Conservation (phyloP, 306 rosid species). For the Calophaca sinica region DNA sequence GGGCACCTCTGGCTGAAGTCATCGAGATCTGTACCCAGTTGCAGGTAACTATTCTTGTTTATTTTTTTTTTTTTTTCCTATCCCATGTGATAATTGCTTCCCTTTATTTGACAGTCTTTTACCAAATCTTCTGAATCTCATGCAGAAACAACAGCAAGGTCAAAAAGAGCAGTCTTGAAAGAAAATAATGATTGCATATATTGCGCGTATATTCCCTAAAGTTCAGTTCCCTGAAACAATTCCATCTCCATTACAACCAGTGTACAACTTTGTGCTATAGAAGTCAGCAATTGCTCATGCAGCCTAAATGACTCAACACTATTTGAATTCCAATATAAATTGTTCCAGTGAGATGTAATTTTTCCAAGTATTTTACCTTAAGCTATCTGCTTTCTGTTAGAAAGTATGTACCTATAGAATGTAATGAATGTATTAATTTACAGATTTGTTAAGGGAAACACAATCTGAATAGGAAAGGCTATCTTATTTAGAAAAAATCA, state of each 20-base stretch:
- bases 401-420: not conserved
- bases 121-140: slow-evolving; percentile 47
- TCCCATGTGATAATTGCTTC: slow-evolving; percentile 18
- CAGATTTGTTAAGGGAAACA: not conserved
- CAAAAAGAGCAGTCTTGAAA: slow-evolving; percentile 41
- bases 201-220: too few relatives aligned
- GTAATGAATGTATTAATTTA: slow-evolving; percentile 8
- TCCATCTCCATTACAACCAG: slow-evolving; percentile 22
- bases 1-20: slow-evolving; percentile 93
- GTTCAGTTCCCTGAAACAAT: slow-evolving; percentile 19
- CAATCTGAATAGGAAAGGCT: not conserved
- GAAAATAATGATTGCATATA: slow-evolving; percentile 25
- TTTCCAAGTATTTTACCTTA: not conserved
- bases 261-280: slow-evolving; percentile 14
- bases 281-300: slow-evolving; percentile 17
- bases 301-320: slow-evolving; percentile 9
- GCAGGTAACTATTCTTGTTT: slow-evolving; percentile 58
- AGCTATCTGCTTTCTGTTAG: not conserved
- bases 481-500: not conserved
- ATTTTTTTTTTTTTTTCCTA: slow-evolving; percentile 17
- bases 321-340: slow-evolving; percentile 12
- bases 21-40: slow-evolving; percentile 72
- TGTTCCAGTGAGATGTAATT: not conserved
- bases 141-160: slow-evolving; percentile 63
- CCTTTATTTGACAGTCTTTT: slow-evolving; percentile 12